Evolutionary conservation across 2,329 filamentous ascomycete species (phyloP).

Genomic region (Pseudogymnoascus sp.): DNA sequence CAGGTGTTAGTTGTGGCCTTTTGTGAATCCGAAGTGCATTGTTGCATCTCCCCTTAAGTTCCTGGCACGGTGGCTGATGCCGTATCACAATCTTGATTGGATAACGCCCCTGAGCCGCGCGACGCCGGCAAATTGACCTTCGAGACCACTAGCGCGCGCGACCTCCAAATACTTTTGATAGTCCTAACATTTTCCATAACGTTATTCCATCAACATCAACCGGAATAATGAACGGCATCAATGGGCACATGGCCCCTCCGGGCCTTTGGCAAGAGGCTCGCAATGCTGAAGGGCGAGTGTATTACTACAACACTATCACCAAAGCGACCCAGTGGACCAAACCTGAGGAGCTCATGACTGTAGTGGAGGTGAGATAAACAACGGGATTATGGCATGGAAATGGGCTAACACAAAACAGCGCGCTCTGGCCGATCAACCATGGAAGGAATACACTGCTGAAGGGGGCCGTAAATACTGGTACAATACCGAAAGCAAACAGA

Average conservation of each 20-base stretch:
- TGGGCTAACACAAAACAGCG: slow-evolving; percentile 44
- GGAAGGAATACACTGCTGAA: slow-evolving; percentile 85
- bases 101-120: not conserved
- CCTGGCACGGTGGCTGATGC: not conserved
- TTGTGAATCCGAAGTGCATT: not conserved
- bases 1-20: not conserved
- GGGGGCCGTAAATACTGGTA: slow-evolving; percentile 93
- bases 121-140: slow-evolving; percentile 7
- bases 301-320: slow-evolving; percentile 84
- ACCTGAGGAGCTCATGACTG: slow-evolving; percentile 80
- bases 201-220: slow-evolving; percentile 8
- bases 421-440: slow-evolving; percentile 74
- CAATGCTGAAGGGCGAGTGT: slow-evolving; percentile 73
- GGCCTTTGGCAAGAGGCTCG: slow-evolving; percentile 73
- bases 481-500: slow-evolving; percentile 85
- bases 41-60: not conserved
- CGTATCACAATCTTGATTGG: slow-evolving; percentile 6
- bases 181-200: not conserved
- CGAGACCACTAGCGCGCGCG: not conserved
- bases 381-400: slow-evolving; percentile 17
- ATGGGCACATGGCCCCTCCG: slow-evolving; percentile 33
- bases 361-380: slow-evolving; percentile 58
- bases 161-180: slow-evolving; percentile 4
- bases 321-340: slow-evolving; percentile 93
- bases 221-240: slow-evolving; percentile 23